phyloP scores from a whole-genome alignment of 1,284 basidiomycete genomes.

The Wallemia hederae region DNA sequence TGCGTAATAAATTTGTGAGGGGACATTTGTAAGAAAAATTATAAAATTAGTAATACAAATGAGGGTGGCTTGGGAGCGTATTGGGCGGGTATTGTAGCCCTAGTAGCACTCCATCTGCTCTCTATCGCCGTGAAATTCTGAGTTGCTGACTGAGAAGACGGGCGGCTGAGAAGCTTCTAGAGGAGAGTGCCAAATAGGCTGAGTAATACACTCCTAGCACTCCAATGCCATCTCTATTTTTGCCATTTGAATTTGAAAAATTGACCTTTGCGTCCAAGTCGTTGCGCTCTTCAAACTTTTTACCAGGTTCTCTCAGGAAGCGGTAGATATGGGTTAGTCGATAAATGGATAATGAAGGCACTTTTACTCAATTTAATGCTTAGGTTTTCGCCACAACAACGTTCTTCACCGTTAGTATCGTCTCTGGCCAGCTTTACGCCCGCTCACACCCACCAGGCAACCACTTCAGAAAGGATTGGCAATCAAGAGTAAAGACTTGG shows the following conservation, averaged over 20 bases:
- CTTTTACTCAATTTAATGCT: background rate
- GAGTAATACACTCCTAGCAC: too few relatives aligned
- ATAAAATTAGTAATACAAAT: background rate
- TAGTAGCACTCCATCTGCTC: too few relatives aligned
- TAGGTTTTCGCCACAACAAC: slow-evolving; percentile 15
- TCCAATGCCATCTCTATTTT: too few relatives aligned
- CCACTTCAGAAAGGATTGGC: slow-evolving; percentile 99
- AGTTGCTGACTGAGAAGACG: too few relatives aligned
- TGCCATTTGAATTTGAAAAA: too few relatives aligned
- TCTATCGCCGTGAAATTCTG: too few relatives aligned
- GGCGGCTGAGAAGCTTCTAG: too few relatives aligned
- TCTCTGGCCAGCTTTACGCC: background rate
- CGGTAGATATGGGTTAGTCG: background rate
- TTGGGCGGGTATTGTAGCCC: too few relatives aligned
- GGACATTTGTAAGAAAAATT: background rate
- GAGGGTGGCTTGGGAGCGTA: too few relatives aligned
- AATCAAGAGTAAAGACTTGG: slow-evolving; percentile 79
- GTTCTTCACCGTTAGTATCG: slow-evolving; percentile 10
- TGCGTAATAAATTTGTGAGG: background rate
- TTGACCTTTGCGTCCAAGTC: background rate
- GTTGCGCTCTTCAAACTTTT: background rate
- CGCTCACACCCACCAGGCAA: slow-evolving; percentile 47
- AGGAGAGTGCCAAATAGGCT: too few relatives aligned
- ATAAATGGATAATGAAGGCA: background rate
- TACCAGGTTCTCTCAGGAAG: background rate